A percentile compares a stretch with the other conserved stretches of the same genome.
Evolutionary conservation across 1,284 basidiomycete genomes (phyloP).

Genomic region (Puccinia brachypodii): DNA sequence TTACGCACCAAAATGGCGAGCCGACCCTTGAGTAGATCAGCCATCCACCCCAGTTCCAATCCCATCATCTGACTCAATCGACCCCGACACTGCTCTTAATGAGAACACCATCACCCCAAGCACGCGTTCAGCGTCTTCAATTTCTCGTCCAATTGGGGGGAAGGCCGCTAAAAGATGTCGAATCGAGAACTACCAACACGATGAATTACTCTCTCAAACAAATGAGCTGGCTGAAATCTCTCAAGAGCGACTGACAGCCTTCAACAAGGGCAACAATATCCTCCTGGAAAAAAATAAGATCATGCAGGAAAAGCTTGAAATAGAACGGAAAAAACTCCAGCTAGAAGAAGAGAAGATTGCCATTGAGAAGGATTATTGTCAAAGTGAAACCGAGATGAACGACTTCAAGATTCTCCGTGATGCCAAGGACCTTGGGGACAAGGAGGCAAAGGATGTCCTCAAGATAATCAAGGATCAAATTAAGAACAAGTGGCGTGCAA

Average conservation of each 20-base stretch:
- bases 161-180: too few relatives aligned
- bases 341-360: background rate
- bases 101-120: too few relatives aligned
- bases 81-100: too few relatives aligned
- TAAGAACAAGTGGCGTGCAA: background rate
- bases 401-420: background rate
- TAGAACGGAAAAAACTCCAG: background rate
- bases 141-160: too few relatives aligned
- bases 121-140: too few relatives aligned
- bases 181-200: too few relatives aligned
- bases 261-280: background rate
- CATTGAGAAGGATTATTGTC: background rate
- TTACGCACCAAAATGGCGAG: too few relatives aligned
- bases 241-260: background rate
- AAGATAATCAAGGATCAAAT: conserved; percentile 4
- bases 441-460: background rate
- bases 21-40: too few relatives aligned
- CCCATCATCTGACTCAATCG: too few relatives aligned
- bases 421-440: background rate
- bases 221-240: background rate
- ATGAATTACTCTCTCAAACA: too few relatives aligned
- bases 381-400: background rate
- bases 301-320: background rate
- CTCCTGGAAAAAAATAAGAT: background rate
- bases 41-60: too few relatives aligned